phyloP scores from a whole-genome alignment of 2,329 filamentous ascomycete species.

The Diaporthe australafricana region DNA sequence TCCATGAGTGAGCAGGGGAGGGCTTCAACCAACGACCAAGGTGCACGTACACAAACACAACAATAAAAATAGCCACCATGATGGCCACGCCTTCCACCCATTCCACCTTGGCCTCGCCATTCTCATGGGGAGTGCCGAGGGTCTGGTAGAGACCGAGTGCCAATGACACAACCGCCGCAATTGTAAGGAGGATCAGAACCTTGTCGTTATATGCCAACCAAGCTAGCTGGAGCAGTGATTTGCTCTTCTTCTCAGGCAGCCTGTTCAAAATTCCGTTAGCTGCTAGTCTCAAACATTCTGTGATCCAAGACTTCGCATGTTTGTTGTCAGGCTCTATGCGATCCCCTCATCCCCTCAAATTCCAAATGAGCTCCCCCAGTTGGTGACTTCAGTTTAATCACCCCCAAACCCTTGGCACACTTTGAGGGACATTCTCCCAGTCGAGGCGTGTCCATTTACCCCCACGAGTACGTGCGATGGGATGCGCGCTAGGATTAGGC shows the following conservation, averaged over 20 bases:
- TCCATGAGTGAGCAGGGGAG: not conserved
- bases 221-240: constrained; percentile 69
- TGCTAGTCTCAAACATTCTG: not conserved
- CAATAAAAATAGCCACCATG: constrained; percentile 72
- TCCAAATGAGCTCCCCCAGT: not conserved
- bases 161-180: constrained; percentile 74
- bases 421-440: not conserved
- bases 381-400: not conserved
- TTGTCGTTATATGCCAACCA: constrained; percentile 78
- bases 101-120: constrained; percentile 61
- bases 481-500: not conserved
- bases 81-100: constrained; percentile 78
- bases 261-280: constrained; percentile 39
- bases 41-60: constrained; percentile 61
- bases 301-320: not conserved
- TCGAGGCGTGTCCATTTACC: not conserved
- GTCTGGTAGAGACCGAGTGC: constrained; percentile 76
- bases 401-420: not conserved
- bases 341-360: not conserved
- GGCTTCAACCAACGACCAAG: not conserved
- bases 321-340: not conserved
- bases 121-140: constrained; percentile 59
- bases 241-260: constrained; percentile 72
- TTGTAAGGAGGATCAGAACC: constrained; percentile 74
- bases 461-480: not conserved